phyloP scores from a whole-genome alignment of 306 rosid species.

The Rosa chinensis region DNA sequence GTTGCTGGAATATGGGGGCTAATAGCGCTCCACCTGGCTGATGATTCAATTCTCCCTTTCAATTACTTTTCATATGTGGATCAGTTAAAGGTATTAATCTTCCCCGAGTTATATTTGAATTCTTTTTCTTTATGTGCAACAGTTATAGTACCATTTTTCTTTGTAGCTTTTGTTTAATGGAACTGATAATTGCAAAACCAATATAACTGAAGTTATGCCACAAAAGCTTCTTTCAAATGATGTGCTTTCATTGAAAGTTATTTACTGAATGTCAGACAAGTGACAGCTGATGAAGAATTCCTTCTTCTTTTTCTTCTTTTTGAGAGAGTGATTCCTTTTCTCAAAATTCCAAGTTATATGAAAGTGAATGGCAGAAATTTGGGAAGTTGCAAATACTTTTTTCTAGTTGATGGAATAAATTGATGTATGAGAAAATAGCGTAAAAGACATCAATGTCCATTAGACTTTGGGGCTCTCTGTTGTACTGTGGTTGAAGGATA shows the following conservation, averaged over 20 bases:
- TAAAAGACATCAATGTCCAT: neutral
- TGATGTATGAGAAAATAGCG: neutral
- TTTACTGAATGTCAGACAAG: neutral
- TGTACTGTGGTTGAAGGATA: neutral
- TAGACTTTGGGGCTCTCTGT: neutral
- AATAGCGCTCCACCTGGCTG: slow-evolving; percentile 81
- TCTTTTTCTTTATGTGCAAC: neutral
- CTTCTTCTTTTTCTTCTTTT: neutral
- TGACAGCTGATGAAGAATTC: neutral
- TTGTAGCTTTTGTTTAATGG: neutral
- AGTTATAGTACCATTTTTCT: neutral
- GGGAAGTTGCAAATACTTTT: neutral
- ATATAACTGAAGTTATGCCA: neutral
- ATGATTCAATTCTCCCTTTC: slow-evolving; percentile 75
- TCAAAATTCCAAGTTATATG: neutral
- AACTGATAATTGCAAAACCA: neutral
- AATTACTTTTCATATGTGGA: slow-evolving; percentile 62
- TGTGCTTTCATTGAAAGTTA: neutral
- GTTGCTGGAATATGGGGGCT: slow-evolving; percentile 95
- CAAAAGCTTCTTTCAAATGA: neutral
- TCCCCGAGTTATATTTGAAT: neutral
- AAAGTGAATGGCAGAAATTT: neutral
- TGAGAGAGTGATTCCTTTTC: neutral
- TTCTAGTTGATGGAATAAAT: too few relatives aligned
- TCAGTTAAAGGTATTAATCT: slow-evolving; percentile 64